These are phyloP conservation scores for Geranomyces michiganensis DNA, from an alignment of 192 early-diverging fungal species.

Conservation along the genomic window DNA sequence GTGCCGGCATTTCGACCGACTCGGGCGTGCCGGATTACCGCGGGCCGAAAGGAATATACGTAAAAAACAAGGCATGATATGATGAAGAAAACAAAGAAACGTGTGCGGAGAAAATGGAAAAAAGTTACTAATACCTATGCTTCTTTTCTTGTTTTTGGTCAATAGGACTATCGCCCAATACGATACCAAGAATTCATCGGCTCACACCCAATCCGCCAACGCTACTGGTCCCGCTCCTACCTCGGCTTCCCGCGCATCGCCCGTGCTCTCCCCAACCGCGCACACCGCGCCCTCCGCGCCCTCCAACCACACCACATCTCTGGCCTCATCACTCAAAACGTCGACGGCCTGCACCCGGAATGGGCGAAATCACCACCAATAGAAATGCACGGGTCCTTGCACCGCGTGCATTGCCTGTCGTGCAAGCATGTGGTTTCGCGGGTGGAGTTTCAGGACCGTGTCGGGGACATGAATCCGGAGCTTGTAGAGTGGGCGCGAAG, in stretches of 20 bases:
- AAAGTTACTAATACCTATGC: too few species aligned
- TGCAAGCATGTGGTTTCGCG: conserved; percentile 65
- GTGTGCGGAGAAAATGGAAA: too few species aligned
- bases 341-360: conserved; percentile 74
- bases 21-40: conserved; percentile 82
- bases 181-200: conserved; percentile 71
- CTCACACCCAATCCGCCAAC: conserved; percentile 64
- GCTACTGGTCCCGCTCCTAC: conserved; percentile 92
- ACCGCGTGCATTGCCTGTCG: conserved; percentile 69
- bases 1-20: conserved; percentile 55
- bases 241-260: conserved; percentile 77
- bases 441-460: conserved; percentile 63
- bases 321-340: conserved; percentile 88
- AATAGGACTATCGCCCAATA: conserved; percentile 75
- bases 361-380: neutral
- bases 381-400: conserved; percentile 16
- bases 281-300: conserved; percentile 65
- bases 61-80: conserved; percentile 6
- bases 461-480: conserved; percentile 71
- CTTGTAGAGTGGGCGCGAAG: conserved; percentile 54
- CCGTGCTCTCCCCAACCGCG: conserved; percentile 70
- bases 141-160: neutral
- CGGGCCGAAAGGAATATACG: conserved; percentile 61
- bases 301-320: conserved; percentile 46
- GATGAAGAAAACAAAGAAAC: too few species aligned